These are phyloP conservation scores for Aspergillus ruber DNA, from an alignment of 2,329 filamentous ascomycete species.

Conservation along the genomic window DNA sequence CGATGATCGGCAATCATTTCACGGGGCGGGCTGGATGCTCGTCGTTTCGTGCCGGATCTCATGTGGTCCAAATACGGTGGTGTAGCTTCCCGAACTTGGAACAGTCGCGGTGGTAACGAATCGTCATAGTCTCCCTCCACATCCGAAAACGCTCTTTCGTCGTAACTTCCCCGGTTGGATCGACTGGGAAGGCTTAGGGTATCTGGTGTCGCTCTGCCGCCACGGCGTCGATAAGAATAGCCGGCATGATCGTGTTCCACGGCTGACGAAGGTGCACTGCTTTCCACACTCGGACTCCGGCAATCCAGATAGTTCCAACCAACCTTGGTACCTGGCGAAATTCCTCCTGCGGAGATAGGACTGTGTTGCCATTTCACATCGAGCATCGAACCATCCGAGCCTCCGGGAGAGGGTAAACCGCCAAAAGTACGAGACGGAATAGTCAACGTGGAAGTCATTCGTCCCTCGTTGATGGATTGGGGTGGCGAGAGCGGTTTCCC, in stretches of 20 bases:
- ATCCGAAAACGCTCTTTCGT: slow-evolving; percentile 51
- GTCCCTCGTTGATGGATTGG: slow-evolving; percentile 27
- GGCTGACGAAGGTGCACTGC: slow-evolving; percentile 31
- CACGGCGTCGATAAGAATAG: slow-evolving; percentile 34
- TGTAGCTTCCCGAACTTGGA: slow-evolving; percentile 34
- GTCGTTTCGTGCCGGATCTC: slow-evolving; percentile 55
- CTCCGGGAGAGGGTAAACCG: slow-evolving; percentile 26
- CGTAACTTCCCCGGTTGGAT: slow-evolving; percentile 57
- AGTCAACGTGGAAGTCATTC: slow-evolving; percentile 25
- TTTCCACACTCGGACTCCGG: slow-evolving; percentile 40
- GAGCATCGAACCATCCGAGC: slow-evolving; percentile 24
- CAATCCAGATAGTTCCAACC: slow-evolving; percentile 38
- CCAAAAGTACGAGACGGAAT: slow-evolving; percentile 27
- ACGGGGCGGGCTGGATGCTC: slow-evolving; percentile 58
- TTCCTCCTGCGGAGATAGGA: slow-evolving; percentile 31
- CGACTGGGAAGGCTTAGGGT: slow-evolving; percentile 43
- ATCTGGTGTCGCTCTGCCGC: slow-evolving; percentile 45
- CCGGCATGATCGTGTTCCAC: slow-evolving; percentile 36
- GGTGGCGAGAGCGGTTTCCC: slow-evolving; percentile 53
- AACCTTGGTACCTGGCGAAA: slow-evolving; percentile 36
- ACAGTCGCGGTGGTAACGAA: slow-evolving; percentile 26
- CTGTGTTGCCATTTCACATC: slow-evolving; percentile 35
- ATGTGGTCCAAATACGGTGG: slow-evolving; percentile 32
- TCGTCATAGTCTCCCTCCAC: slow-evolving; percentile 40
- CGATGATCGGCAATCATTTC: slow-evolving; percentile 40